Base-by-base conservation (phyloP, 1,284 basidiomycete species). In the Chalciporus sp. region DNA sequence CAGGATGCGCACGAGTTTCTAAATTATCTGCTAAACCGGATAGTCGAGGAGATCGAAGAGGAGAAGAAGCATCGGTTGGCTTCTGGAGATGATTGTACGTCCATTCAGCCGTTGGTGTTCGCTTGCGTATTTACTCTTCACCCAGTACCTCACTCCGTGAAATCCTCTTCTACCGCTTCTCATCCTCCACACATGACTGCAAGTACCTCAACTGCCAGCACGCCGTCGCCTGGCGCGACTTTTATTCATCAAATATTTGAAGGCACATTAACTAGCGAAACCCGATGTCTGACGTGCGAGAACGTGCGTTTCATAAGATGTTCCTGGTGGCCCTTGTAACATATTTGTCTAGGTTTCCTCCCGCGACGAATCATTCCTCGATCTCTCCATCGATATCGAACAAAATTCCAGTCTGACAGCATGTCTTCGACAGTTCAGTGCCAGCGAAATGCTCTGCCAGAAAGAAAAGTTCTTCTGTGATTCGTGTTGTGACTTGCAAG, bases 391-490 rank as follows among this genome's bases (percentile, higher is more conserved):
- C 71, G 96, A 99, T 72, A 98, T 99, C 60, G 94, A 98, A 69
- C 93, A 96, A 72, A 96, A 98, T 73, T 91, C 94, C 4, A 96
- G 93, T 58, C 87, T 99, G 49, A 96, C 95, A 0, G 90, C 95
- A 7, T 98, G 96, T 72, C 82, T 99, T 49, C 84, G 94, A 44
- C 93, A 96, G 69, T 99, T 99, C 71, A 96, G 94, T 64, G 94
- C 95, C 39, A 94, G 90, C 69, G 97, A 99, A 74, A 99, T 98
- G 95, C 83, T 99, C 17, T 95, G 94, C 64, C 92, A 95, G 67
- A 90, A 86, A 70, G 98, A 99, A 81, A 99, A 98, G 75, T 99
- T 98, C 73, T 98, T 95, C 73, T 99, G 96, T 71, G 97, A 99
- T 72, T 85, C 88, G 16, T 99, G 96, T 73, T 95, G 95, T 64